phyloP scores from a whole-genome alignment of 2,329 filamentous ascomycete genomes.

The Curvularia sp. region DNA sequence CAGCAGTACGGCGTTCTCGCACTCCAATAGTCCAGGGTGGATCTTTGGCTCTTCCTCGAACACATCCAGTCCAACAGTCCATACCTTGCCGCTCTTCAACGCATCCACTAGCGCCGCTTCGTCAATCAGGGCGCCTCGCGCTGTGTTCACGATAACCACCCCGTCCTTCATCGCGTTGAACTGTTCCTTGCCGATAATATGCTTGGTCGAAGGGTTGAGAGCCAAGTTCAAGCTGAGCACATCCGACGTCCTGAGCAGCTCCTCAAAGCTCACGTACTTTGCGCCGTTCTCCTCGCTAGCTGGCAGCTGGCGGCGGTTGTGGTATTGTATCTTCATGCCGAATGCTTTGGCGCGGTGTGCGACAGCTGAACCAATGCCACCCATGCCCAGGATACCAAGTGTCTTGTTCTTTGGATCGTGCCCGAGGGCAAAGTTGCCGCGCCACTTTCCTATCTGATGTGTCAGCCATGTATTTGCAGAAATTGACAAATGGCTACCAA shows the following conservation, averaged over 20 bases:
- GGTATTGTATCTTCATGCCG: constrained; percentile 66
- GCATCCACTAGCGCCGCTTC: constrained; percentile 63
- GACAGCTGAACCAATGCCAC: constrained; percentile 63
- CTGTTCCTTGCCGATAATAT: constrained; percentile 61
- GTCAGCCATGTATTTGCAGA: constrained; percentile 14
- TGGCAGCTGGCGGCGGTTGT: constrained; percentile 59
- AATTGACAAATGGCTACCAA: constrained; percentile 27
- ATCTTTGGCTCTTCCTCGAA: constrained; percentile 65
- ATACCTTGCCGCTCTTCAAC: constrained; percentile 62
- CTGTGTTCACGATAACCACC: constrained; percentile 65
- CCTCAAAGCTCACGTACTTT: constrained; percentile 64
- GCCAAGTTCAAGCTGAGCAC: constrained; percentile 64
- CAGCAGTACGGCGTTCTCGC: constrained; percentile 62
- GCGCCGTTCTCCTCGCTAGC: constrained; percentile 55
- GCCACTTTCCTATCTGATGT: constrained; percentile 48
- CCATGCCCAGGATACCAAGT: constrained; percentile 67
- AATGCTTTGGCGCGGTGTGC: constrained; percentile 60
- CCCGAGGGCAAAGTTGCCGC: constrained; percentile 58
- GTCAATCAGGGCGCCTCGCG: constrained; percentile 64
- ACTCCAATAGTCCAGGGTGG: constrained; percentile 59
- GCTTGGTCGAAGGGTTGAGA: constrained; percentile 59
- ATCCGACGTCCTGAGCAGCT: constrained; percentile 61
- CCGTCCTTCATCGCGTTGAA: constrained; percentile 64
- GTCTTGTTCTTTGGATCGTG: constrained; percentile 62
- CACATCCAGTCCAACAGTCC: constrained; percentile 64